Evolutionary conservation across 192 early-diverging fungal species (phyloP).

Genomic region (Backusella mclennaniae): DNA sequence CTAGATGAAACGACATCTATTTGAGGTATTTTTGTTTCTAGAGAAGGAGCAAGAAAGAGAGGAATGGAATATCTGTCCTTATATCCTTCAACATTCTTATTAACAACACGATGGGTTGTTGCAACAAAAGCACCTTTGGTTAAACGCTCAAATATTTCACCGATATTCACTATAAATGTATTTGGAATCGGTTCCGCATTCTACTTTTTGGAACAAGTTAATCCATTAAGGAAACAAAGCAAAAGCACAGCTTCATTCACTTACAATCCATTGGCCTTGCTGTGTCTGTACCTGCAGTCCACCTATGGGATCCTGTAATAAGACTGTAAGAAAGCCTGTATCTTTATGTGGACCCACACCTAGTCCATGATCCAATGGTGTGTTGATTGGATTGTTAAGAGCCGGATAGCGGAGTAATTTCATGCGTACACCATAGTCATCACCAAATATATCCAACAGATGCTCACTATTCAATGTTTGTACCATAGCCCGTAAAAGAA

Average conservation of each 20-base stretch:
- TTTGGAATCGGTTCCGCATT: conserved; percentile 53
- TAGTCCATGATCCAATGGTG: conserved; percentile 37
- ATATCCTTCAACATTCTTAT: conserved; percentile 36
- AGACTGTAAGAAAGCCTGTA: conserved; percentile 51
- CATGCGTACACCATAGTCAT: conserved; percentile 39
- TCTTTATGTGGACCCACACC: conserved; percentile 63
- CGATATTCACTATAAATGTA: conserved; percentile 67
- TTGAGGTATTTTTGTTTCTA: conserved; percentile 39
- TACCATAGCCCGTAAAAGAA: conserved; percentile 44
- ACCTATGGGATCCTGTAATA: conserved; percentile 56
- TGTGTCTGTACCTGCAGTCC: conserved; percentile 65
- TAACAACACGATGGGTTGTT: conserved; percentile 59
- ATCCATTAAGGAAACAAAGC: not conserved
- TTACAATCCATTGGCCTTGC: conserved; percentile 56
- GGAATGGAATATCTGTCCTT: conserved; percentile 56
- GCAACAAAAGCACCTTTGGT: conserved; percentile 50
- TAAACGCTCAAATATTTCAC: conserved; percentile 57
- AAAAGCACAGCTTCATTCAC: not conserved
- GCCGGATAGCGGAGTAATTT: conserved; percentile 46
- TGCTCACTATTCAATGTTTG: conserved; percentile 38
- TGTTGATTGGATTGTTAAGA: conserved; percentile 30
- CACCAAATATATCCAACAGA: conserved; percentile 42
- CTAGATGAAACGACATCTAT: conserved; percentile 23
- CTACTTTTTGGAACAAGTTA: conserved; percentile 1
- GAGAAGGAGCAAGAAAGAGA: conserved; percentile 50